Percentiles rank a stretch among this genome's conserved stretches.
These are phyloP conservation scores for Penicillium sumatraense DNA, from an alignment of 2,329 filamentous ascomycete genomes.

Conservation along the genomic window DNA sequence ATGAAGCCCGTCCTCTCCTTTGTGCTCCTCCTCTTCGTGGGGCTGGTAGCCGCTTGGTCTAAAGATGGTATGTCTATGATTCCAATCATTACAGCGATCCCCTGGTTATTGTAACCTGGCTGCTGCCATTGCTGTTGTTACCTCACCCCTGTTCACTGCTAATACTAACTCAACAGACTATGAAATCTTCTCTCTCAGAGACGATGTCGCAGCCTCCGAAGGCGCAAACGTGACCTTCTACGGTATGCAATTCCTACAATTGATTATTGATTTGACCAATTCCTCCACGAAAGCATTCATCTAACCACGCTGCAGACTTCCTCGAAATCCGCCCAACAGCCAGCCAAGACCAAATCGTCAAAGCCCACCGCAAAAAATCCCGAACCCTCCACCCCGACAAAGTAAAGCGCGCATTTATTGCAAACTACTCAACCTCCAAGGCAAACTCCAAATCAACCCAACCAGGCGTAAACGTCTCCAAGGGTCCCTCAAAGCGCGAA, in stretches of 20 bases:
- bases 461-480: constrained; percentile 67
- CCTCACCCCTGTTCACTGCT: neutral
- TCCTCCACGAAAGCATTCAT: neutral
- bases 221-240: constrained; percentile 87
- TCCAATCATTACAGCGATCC: neutral
- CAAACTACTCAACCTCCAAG: constrained; percentile 68
- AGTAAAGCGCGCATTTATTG: constrained; percentile 80
- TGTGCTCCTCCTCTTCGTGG: constrained; percentile 70
- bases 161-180: constrained; percentile 66
- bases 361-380: constrained; percentile 89
- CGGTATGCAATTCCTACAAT: constrained; percentile 44
- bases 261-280: no score
- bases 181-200: constrained; percentile 94
- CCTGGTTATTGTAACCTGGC: no score
- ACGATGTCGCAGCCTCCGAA: constrained; percentile 79
- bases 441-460: constrained; percentile 60
- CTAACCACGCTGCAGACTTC: constrained; percentile 64
- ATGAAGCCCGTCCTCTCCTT: constrained; percentile 71
- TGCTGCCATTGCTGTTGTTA: neutral
- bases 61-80: constrained; percentile 72
- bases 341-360: constrained; percentile 85
- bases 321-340: constrained; percentile 75
- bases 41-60: constrained; percentile 75
- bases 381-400: constrained; percentile 91
- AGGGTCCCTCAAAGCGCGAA: constrained; percentile 73